Evolutionary conservation across 768 basidiomycete genomes (phyloP).

Genomic region (Suillus cothurnatus): DNA sequence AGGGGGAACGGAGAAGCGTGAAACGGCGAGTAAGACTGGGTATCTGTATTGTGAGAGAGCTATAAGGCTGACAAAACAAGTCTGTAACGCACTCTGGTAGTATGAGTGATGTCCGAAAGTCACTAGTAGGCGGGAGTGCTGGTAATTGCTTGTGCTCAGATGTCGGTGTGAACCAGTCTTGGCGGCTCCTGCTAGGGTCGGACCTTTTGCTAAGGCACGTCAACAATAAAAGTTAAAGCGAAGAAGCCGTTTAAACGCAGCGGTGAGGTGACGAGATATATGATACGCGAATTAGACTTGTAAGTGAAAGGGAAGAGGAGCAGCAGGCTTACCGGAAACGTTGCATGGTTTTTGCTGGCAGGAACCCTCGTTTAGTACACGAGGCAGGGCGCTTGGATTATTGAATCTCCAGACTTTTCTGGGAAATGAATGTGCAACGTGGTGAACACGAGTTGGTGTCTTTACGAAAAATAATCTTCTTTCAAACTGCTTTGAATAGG

Average conservation of each 20-base stretch:
- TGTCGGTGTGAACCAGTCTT: conserved; percentile 31
- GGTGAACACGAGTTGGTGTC: conserved; percentile 68
- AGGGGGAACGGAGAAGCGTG: conserved; percentile 70
- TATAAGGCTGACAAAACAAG: conserved; percentile 13
- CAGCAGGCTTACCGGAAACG: conserved; percentile 73
- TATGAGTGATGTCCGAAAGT: conserved; percentile 87
- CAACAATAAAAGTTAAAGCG: conserved; percentile 20
- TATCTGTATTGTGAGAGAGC: conserved; percentile 21
- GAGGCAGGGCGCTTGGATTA: conserved; percentile 39
- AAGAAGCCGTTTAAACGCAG: conserved; percentile 21
- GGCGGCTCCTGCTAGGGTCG: conserved; percentile 56
- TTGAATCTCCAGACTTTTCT: conserved; percentile 22
- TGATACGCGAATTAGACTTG: conserved; percentile 22
- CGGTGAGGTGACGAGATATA: conserved; percentile 24
- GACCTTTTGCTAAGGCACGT: conserved; percentile 67
- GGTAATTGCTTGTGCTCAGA: conserved; percentile 46
- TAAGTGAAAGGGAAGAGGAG: conserved; percentile 30
- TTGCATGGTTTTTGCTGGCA: conserved; percentile 53
- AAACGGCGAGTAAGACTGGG: conserved; percentile 80
- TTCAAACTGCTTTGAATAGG: conserved; percentile 15
- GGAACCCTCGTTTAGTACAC: conserved; percentile 68
- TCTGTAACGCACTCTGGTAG: conserved; percentile 70
- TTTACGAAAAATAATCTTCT: conserved; percentile 29
- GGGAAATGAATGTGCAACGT: conserved; percentile 61
- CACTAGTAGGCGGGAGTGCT: conserved; percentile 65